phyloP scores from a whole-genome alignment of 495 filamentous ascomycete species.

The Aspergillus haitiensis region DNA sequence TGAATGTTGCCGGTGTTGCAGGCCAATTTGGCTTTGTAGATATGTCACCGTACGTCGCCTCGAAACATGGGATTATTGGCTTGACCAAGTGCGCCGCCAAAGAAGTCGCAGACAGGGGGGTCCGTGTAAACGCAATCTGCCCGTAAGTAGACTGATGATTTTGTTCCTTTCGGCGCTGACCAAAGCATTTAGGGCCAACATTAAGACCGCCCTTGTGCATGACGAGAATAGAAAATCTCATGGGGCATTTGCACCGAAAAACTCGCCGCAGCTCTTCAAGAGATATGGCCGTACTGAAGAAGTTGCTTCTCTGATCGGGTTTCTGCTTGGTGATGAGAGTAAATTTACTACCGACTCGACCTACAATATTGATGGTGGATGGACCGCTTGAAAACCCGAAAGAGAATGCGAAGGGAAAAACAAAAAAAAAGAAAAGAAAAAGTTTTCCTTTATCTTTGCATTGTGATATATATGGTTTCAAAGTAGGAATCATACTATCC shows the following conservation, averaged over 20 bases:
- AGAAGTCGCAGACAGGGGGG: not conserved
- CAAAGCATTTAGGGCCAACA: not conserved
- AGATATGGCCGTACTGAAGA: not conserved
- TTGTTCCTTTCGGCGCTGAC: not conserved
- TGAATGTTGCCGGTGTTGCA: not conserved
- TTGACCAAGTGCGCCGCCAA: conserved; percentile 1
- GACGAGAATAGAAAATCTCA: not conserved
- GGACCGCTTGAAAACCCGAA: not conserved
- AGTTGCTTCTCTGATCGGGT: not conserved
- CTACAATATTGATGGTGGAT: conserved; percentile 3
- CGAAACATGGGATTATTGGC: conserved; percentile 8
- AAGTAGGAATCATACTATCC: too few species aligned
- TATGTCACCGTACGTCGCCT: not conserved
- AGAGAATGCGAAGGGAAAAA: too few species aligned
- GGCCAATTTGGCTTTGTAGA: not conserved
- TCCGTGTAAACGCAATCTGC: conserved; percentile 1
- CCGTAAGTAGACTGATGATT: not conserved
- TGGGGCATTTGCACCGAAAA: not conserved
- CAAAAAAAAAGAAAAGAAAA: too few species aligned
- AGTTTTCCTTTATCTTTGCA: too few species aligned
- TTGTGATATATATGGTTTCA: too few species aligned
- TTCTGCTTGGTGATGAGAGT: not conserved
- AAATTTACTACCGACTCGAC: not conserved
- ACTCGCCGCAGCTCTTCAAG: not conserved
- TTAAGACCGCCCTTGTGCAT: not conserved